phyloP scores from a whole-genome alignment of 2,329 filamentous ascomycete species.

The Gaeumannomyces tritici region DNA sequence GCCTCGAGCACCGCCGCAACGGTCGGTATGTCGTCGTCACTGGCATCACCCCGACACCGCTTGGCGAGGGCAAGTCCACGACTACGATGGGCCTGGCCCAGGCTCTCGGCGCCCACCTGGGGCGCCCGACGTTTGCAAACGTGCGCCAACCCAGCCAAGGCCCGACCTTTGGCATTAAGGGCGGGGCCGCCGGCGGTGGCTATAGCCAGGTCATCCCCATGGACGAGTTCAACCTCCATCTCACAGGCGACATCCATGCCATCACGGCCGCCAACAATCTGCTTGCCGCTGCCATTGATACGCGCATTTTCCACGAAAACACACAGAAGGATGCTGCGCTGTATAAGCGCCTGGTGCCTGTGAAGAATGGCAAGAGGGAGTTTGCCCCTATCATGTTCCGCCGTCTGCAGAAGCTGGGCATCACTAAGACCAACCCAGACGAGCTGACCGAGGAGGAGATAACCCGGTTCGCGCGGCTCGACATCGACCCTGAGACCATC shows the following conservation, averaged over 20 bases:
- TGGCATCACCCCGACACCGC: conserved; percentile 90
- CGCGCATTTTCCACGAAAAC: conserved; percentile 95
- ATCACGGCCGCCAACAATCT: conserved; percentile 97
- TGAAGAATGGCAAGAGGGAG: conserved; percentile 78
- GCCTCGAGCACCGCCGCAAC: conserved; percentile 77
- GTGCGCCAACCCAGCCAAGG: conserved; percentile 95
- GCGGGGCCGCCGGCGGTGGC: conserved; percentile 89
- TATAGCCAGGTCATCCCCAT: conserved; percentile 99
- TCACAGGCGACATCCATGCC: conserved; percentile 96
- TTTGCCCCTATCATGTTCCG: conserved; percentile 90
- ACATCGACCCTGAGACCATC: conserved; percentile 94
- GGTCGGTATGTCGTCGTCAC: conserved; percentile 89
- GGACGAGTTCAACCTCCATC: conserved; percentile 98
- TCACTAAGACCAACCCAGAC: conserved; percentile 87
- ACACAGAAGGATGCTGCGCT: conserved; percentile 86
- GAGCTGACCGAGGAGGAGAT: conserved; percentile 88
- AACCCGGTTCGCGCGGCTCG: conserved; percentile 76
- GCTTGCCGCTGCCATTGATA: conserved; percentile 91
- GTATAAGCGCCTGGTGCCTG: conserved; percentile 78
- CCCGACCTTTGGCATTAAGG: conserved; percentile 98
- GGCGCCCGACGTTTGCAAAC: conserved; percentile 86
- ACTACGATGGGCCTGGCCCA: conserved; percentile 95
- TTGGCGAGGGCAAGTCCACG: conserved; percentile 96
- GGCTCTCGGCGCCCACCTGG: conserved; percentile 80
- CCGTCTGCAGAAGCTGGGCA: conserved; percentile 88